Conservation (phyloP, 441 rosid species). For the Capsella rubella region DNA sequence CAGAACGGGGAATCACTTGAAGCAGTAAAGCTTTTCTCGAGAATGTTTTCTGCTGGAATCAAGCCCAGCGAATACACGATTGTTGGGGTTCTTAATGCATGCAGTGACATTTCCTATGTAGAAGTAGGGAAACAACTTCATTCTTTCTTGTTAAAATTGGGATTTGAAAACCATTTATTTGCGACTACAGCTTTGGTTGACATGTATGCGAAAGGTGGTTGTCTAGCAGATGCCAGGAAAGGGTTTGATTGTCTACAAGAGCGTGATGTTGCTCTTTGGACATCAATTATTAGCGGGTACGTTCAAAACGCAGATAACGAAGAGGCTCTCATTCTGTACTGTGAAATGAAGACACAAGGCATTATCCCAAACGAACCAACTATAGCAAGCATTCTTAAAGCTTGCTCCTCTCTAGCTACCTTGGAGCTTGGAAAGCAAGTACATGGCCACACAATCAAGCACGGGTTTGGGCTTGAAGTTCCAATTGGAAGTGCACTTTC, state of each 20-base stretch:
- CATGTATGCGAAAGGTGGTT: constrained; percentile 87
- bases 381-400: constrained; percentile 80
- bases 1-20: constrained; percentile 71
- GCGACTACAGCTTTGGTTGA: constrained; percentile 80
- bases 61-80: constrained; percentile 72
- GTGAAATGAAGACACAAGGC: constrained; percentile 64
- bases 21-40: constrained; percentile 67
- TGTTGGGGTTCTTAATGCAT: constrained; percentile 84
- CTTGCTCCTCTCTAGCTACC: constrained; percentile 79
- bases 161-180: constrained; percentile 70
- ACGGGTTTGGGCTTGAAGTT: constrained; percentile 62
- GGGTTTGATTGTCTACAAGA: constrained; percentile 67
- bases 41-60: constrained; percentile 71
- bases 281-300: constrained; percentile 84
- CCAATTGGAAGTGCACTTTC: constrained; percentile 82
- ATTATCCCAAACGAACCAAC: constrained; percentile 81
- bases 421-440: constrained; percentile 86
- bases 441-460: constrained; percentile 70
- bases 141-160: constrained; percentile 64
- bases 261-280: constrained; percentile 83
- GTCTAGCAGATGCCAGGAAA: constrained; percentile 64
- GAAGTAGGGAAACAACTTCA: constrained; percentile 81
- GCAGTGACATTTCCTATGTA: constrained; percentile 63
- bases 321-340: constrained; percentile 68
- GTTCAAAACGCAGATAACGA: constrained; percentile 80